phyloP scores from a whole-genome alignment of 768 basidiomycete genomes.

The Boletus sp. region DNA sequence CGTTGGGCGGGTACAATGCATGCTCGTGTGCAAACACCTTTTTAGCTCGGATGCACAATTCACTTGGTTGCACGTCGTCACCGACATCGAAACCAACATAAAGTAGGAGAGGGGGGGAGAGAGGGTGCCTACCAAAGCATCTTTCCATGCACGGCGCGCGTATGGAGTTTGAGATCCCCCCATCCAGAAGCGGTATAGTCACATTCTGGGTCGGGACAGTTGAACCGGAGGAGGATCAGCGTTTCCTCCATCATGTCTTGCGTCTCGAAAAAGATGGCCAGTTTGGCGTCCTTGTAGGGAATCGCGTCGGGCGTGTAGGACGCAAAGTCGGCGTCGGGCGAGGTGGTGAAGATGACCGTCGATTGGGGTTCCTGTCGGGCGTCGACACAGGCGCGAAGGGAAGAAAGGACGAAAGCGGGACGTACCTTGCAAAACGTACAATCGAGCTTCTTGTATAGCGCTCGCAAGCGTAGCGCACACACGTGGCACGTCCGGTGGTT shows the following conservation, averaged over 20 bases:
- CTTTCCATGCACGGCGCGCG: conserved; percentile 69
- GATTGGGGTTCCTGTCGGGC: conserved; percentile 62
- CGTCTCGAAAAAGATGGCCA: conserved; percentile 84
- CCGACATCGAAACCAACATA: not conserved
- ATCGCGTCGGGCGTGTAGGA: conserved; percentile 56
- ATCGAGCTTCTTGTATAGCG: conserved; percentile 89
- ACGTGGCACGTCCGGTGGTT: conserved; percentile 96
- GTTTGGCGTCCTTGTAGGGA: conserved; percentile 65
- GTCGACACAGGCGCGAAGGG: not conserved
- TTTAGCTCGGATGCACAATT: conserved; percentile 84
- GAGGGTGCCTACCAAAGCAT: conserved; percentile 66
- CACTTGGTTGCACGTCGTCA: conserved; percentile 43
- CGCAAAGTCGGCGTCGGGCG: conserved; percentile 58
- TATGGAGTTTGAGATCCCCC: conserved; percentile 86
- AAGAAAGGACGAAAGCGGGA: too few species aligned
- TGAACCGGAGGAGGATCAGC: conserved; percentile 87
- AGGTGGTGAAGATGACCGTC: conserved; percentile 71
- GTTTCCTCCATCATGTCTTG: conserved; percentile 95
- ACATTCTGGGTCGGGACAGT: conserved; percentile 85
- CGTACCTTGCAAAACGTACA: conserved; percentile 90
- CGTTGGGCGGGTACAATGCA: conserved; percentile 66
- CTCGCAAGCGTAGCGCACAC: conserved; percentile 83
- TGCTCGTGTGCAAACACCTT: conserved; percentile 98
- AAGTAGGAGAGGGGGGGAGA: too few species aligned
- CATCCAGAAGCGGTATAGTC: conserved; percentile 84